Conservation (phyloP, 768 basidiomycete species). For the Austroboletus festivus region DNA sequence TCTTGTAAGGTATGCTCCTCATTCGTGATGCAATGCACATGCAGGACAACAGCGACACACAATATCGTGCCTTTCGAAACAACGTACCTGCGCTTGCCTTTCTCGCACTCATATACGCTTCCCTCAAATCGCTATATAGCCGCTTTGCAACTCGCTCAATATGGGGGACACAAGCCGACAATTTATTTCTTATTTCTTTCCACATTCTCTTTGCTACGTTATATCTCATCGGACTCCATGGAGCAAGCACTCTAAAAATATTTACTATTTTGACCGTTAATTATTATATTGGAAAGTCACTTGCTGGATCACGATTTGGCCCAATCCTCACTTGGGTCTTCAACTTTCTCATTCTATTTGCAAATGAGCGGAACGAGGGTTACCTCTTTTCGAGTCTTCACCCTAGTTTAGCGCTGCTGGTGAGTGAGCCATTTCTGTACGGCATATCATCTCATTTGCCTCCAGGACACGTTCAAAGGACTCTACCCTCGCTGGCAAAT, state of each 20-base stretch:
- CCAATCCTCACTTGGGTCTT: constrained; percentile 72
- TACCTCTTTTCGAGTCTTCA: constrained; percentile 63
- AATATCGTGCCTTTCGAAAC: constrained; percentile 84
- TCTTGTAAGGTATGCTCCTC: no score
- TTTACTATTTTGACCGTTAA: constrained; percentile 66
- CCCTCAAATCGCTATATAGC: constrained; percentile 50
- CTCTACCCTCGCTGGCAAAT: constrained; percentile 91
- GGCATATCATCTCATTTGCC: constrained; percentile 7
- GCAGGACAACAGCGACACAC: constrained; percentile 90
- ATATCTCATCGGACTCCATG: constrained; percentile 76
- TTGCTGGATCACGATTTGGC: constrained; percentile 40
- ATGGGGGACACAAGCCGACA: constrained; percentile 26
- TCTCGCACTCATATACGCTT: constrained; percentile 53
- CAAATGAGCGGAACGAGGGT: constrained; percentile 72
- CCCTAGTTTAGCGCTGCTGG: constrained; percentile 55
- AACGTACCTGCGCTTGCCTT: constrained; percentile 63
- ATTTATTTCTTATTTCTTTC: constrained; percentile 50
- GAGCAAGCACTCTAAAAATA: constrained; percentile 76
- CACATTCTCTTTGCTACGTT: constrained; percentile 57
- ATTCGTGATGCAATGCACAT: neutral
- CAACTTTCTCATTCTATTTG: constrained; percentile 70
- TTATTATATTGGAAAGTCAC: constrained; percentile 56
- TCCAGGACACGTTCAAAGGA: constrained; percentile 65
- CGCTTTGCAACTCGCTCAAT: constrained; percentile 23
- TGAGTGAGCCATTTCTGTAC: constrained; percentile 34